Base-by-base conservation (phyloP, 441 rosid species). In the Populus tomentosa region DNA sequence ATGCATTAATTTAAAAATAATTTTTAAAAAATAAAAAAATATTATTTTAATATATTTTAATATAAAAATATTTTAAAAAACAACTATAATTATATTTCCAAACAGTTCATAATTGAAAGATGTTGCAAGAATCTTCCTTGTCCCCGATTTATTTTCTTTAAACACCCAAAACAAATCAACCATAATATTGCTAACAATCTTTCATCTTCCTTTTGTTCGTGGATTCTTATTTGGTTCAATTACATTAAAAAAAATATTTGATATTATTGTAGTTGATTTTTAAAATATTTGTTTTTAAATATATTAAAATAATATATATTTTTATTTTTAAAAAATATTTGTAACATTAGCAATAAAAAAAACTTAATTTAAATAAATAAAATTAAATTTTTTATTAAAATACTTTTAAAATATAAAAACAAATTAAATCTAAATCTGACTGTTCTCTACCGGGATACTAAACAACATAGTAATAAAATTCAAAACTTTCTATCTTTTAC, bases 401-500 rank as follows among this genome's bases (percentile, higher is more conserved):
- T 5, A 32, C 6, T 32, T 6, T 33, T 33, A 33, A 33, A 6
- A 33, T 7, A 33, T 33, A 33, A 33, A 1, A 33, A 6, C 7
- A 33, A 33, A 33, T 6, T 33, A 33, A 33, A 33, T 33, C 35
- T 33, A 28, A 59, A 46, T 65, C 16, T 24, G n/a, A n/a, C n/a
- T n/a, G 6, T 56, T 24, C 24, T 16, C 9, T 0, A 32, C 65
- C 24, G 26, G 65, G 20, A 79, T 40, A 62, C 18, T 20, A 21
- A 64, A 16, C 20, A 68, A 32, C 36, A 66, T 1, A 66, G 24
- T 23, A 33, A 73, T 33, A 67, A 71, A 77, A 46, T 23, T 74
- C 18, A 18, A 76, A 76, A 71, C 23, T 77, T 80, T 71, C 71
- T 35, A 76, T 33, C 71, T 69, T 46, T 79, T 72, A 30, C 67